phyloP scores from a whole-genome alignment of 306 rosid species.

The Cicer yamashitae region DNA sequence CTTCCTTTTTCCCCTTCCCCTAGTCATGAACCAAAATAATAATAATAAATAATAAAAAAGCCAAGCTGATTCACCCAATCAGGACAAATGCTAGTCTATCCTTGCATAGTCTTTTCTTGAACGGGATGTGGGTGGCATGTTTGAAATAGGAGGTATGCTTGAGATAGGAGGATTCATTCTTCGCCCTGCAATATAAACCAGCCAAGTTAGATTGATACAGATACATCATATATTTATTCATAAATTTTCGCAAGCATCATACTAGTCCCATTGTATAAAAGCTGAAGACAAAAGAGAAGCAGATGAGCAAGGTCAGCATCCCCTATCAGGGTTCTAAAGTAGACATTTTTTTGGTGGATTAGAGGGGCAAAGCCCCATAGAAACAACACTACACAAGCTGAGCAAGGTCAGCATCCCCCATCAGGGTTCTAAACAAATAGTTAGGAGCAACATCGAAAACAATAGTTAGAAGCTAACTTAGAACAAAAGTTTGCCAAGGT shows the following conservation, averaged over 20 bases:
- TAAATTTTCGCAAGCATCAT: not conserved
- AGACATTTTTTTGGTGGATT: too few species aligned
- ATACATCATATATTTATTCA: not conserved
- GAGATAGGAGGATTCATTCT: constrained; percentile 78
- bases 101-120: constrained; percentile 90
- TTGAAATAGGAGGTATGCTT: constrained; percentile 63
- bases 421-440: too few species aligned
- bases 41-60: not conserved
- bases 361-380: too few species aligned
- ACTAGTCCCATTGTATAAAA: not conserved
- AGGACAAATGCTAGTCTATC: constrained; percentile 57
- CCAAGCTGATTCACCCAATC: constrained; percentile 44
- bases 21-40: constrained; percentile 45
- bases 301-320: not conserved
- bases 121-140: constrained; percentile 85
- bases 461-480: too few species aligned
- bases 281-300: not conserved
- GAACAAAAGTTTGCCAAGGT: too few species aligned
- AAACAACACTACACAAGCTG: too few species aligned
- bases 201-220: constrained; percentile 42
- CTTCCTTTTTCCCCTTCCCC: constrained; percentile 28
- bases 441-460: too few species aligned
- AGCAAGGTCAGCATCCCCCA: too few species aligned
- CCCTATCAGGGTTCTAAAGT: too few species aligned
- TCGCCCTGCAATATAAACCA: constrained; percentile 66